These are phyloP conservation scores for Auricularia sp. DNA, from an alignment of 768 basidiomycete species.

Conservation along the genomic window DNA sequence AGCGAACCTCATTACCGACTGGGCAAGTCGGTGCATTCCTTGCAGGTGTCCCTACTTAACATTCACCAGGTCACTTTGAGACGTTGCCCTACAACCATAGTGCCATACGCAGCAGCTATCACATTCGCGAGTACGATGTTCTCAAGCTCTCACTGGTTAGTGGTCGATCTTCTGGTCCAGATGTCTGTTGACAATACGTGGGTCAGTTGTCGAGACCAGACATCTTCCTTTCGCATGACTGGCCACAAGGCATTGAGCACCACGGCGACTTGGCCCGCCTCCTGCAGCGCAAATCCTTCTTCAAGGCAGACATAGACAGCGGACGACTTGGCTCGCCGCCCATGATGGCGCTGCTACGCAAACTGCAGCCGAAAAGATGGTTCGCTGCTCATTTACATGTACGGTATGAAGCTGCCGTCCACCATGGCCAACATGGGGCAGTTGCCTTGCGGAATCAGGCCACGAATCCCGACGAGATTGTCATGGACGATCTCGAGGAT, in stretches of 20 bases:
- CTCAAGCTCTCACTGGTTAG: constrained; percentile 53
- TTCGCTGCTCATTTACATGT: constrained; percentile 88
- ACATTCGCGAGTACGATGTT: constrained; percentile 79
- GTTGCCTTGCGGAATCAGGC: not conserved
- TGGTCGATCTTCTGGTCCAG: not conserved
- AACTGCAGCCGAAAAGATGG: constrained; percentile 77
- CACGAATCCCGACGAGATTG: constrained; percentile 19
- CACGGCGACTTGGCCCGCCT: constrained; percentile 61
- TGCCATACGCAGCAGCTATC: constrained; percentile 77
- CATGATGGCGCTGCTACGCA: constrained; percentile 62
- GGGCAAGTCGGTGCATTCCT: constrained; percentile 26
- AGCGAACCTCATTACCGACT: constrained; percentile 61
- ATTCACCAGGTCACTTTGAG: constrained; percentile 54
- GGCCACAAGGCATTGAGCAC: constrained; percentile 80
- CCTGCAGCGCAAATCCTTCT: constrained; percentile 67
- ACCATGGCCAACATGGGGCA: constrained; percentile 12
- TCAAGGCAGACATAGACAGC: constrained; percentile 54
- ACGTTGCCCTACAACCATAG: constrained; percentile 66
- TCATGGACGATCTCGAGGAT: constrained; percentile 16
- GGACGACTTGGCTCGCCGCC: constrained; percentile 81
- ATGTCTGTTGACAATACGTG: not conserved
- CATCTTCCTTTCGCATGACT: constrained; percentile 93
- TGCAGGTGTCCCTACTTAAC: not conserved
- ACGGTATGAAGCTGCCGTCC: constrained; percentile 59
- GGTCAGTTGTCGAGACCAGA: constrained; percentile 46